Percentiles rank a stretch among this genome's conserved stretches.
Evolutionary conservation across 257 asterid genomes (phyloP).

Genomic region (Eucommia ulmoides): DNA sequence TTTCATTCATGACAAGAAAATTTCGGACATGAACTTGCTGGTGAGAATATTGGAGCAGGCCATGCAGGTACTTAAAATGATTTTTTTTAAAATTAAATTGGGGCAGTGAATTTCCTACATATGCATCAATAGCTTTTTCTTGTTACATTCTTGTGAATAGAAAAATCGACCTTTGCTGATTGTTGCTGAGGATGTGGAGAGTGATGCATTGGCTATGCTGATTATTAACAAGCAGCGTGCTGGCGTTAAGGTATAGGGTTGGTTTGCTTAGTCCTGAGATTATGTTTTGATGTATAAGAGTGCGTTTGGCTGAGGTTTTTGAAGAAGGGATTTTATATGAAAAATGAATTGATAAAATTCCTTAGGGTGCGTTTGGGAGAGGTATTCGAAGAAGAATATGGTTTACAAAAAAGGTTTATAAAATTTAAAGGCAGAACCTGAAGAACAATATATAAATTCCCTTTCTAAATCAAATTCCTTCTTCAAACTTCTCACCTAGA

Average conservation of each 20-base stretch:
- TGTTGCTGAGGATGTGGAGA: conserved; percentile 86
- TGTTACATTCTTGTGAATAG: conserved; percentile 23
- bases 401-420: too few relatives aligned
- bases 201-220: conserved; percentile 68
- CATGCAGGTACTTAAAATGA: conserved; percentile 41
- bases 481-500: too few relatives aligned
- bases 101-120: conserved; percentile 4
- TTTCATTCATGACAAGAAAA: conserved; percentile 83
- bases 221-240: conserved; percentile 75
- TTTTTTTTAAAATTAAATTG: conserved; percentile 5
- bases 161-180: conserved; percentile 57
- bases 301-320: too few relatives aligned
- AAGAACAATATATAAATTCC: too few relatives aligned
- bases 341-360: too few relatives aligned
- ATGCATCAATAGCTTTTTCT: conserved; percentile 7
- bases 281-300: too few relatives aligned
- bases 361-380: too few relatives aligned
- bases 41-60: conserved; percentile 67
- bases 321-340: too few relatives aligned
- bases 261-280: neutral
- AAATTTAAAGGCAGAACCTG: too few relatives aligned
- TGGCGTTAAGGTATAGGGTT: conserved; percentile 50
- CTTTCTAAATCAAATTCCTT: too few relatives aligned
- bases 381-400: too few relatives aligned
- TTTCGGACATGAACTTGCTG: conserved; percentile 56